Base-by-base conservation (phyloP, 805 yeast genomes). In the Priceomyces haplophilus region DNA sequence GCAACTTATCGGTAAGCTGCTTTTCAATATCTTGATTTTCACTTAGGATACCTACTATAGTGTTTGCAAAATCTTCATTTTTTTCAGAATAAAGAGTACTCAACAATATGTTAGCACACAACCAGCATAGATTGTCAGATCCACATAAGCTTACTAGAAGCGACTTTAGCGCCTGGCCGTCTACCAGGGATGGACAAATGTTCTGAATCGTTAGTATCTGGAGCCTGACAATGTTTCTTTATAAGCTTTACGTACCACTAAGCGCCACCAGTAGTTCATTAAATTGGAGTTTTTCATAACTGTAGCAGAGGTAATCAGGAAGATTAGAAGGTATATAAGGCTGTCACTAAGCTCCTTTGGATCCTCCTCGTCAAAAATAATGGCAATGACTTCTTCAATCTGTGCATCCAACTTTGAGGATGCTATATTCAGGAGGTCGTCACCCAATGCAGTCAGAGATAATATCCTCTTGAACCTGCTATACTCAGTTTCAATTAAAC, bases 261-360 rank as follows among this genome's bases (percentile, higher is more conserved):
- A 38, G n/a, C 18, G n/a, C 37, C 16, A 18, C 50, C 50, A 46
- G 19, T 39, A 38, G 8, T 27, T 39, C 13, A 24, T 23, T 11
- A 40, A 13, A 4, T 15, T 20, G 21, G 16, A 19, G 15, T 20
- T 31, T 37, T 12, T n/a, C 18, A 25, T 35, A 7, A 39, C n/a
- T 11, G n/a, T 13, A 6, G 15, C 21, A 18, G 40, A 18, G 6
- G 36, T 33, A 16, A 37, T 11, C 15, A 42, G 12, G n/a, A 39
- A 25, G n/a, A 45, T 16, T 25, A 42, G 11, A 25, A 32, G 11
- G n/a, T 36, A 34, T 5, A 11, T 34, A 15, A 30, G 5, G n/a
- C 21, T 20, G 3, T 31, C 30, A 7, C 21, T 23, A 13, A 32
- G 19, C 2, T 4, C 15, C 5, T 4, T 7, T 13, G 23, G 20